Conservation (phyloP, 2,329 filamentous ascomycete genomes). For the Nakataea oryzae region DNA sequence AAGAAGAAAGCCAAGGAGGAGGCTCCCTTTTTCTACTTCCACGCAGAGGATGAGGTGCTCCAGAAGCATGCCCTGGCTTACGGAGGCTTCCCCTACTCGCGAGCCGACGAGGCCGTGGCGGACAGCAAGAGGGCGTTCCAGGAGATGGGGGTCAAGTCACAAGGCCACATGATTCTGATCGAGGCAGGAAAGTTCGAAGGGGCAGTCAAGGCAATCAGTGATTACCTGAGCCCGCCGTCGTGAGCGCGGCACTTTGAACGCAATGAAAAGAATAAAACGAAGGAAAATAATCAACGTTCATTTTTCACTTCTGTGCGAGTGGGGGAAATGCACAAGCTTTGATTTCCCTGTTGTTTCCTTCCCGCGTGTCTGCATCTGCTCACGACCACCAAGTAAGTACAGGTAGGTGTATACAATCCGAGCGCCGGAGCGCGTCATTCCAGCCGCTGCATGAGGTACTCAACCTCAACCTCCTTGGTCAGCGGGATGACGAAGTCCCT, state of each 20-base stretch:
- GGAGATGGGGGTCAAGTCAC: slow-evolving; percentile 78
- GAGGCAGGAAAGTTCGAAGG: slow-evolving; percentile 66
- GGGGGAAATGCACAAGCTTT: background rate
- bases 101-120: slow-evolving; percentile 68
- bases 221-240: slow-evolving; percentile 54
- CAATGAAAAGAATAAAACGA: slow-evolving; percentile 12
- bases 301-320: background rate
- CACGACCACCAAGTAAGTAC: background rate
- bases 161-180: slow-evolving; percentile 78
- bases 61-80: slow-evolving; percentile 63
- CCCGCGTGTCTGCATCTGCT: no score
- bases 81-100: slow-evolving; percentile 68
- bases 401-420: background rate
- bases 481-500: slow-evolving; percentile 87
- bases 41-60: slow-evolving; percentile 88
- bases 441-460: slow-evolving; percentile 92
- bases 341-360: background rate
- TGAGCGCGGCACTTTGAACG: slow-evolving; percentile 8
- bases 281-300: background rate
- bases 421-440: background rate
- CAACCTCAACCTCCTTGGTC: slow-evolving; percentile 97
- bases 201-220: slow-evolving; percentile 64
- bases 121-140: slow-evolving; percentile 94
- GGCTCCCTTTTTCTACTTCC: slow-evolving; percentile 73
- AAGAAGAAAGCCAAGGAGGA: slow-evolving; percentile 51